Evolutionary conservation across 352 stramenopile species (phyloP), one percentile per base, ranked within the genome.

Genomic region (Nothophytophthora sp.): DNA sequence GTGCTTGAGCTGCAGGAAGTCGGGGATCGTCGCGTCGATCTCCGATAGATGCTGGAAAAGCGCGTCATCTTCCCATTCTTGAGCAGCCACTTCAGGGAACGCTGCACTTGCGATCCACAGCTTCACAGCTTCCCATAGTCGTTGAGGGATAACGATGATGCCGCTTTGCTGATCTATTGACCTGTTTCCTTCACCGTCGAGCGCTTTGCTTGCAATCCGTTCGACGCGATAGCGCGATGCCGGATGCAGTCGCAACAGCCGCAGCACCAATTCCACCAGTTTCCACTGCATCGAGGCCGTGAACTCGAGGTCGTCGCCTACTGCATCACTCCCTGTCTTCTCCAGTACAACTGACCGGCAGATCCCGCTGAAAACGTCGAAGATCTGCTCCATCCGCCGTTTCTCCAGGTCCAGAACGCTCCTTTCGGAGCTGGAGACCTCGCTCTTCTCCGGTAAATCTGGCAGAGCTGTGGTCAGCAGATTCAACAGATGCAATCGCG

Each of bases 401-500:
- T 74, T 81, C 55, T 85, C 57, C 15, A 84, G 49, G 16, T 46
- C 33, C 19, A 67, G 42, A 8, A 55, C 30, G 16, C 10, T 41
- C 19, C 25, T 6, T 19, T 50, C 35, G 19, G 12, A 3, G 11
- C n/a, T 29, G 11, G 19, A 15, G 3, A 6, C 5, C 9, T 25
- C 20, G 25, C 42, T 32, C 62, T 59, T 56, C 43, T 85, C 67
- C 30, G 35, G 32, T 22, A 85, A 44, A 6, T 74, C 23, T 7
- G 50, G 39, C 23, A 84, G 37, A 23, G 67, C 58, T 15, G 44
- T 34, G 19, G 75, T 65, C 4, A 89, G 47, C 2, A 89, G 24
- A 18, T 89, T 89, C 11, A 89, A 37, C 13, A 91, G 45, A 44
- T 91, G 81, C 16, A 86, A 30, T 19, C 66, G 60, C 19, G 81